Conservation (phyloP, 169 alveolate genomes). For the Plasmodium fragile region DNA sequence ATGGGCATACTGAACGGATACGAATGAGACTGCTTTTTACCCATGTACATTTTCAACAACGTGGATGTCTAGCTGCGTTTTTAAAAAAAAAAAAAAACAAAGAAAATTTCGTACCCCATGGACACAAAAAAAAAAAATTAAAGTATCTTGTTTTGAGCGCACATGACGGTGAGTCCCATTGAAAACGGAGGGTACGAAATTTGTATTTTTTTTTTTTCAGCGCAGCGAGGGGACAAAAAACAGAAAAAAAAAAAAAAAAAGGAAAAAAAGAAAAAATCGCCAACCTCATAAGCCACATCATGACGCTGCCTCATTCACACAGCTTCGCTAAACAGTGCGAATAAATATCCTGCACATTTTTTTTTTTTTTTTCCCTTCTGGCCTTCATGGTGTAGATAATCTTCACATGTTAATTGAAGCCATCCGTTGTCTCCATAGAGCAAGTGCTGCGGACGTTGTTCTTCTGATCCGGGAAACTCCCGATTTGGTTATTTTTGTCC, state of each 20-base stretch:
- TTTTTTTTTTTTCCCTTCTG: slow-evolving; percentile 6
- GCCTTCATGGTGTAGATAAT: background rate
- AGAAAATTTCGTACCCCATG: background rate
- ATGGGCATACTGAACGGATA: background rate
- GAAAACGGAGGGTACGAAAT: background rate
- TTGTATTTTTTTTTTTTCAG: background rate
- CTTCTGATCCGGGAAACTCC: background rate
- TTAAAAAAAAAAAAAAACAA: background rate
- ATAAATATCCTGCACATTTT: slow-evolving; percentile 5
- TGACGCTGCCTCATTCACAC: background rate
- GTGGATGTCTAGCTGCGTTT: background rate
- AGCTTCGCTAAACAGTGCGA: background rate
- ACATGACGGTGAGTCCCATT: background rate
- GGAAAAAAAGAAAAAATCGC: background rate
- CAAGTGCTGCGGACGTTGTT: slow-evolving; percentile 31
- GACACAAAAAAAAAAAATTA: background rate
- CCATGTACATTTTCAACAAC: background rate
- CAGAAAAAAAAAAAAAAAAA: background rate
- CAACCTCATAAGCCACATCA: background rate
- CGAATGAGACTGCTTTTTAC: background rate
- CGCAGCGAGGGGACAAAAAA: background rate
- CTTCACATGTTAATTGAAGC: slow-evolving; percentile 1
- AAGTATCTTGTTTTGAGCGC: background rate
- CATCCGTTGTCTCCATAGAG: slow-evolving; percentile 50
- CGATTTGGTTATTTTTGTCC: slow-evolving; percentile 12